Conservation (phyloP, 2,329 filamentous ascomycete genomes). For the Conoideocrella luteorostrata region DNA sequence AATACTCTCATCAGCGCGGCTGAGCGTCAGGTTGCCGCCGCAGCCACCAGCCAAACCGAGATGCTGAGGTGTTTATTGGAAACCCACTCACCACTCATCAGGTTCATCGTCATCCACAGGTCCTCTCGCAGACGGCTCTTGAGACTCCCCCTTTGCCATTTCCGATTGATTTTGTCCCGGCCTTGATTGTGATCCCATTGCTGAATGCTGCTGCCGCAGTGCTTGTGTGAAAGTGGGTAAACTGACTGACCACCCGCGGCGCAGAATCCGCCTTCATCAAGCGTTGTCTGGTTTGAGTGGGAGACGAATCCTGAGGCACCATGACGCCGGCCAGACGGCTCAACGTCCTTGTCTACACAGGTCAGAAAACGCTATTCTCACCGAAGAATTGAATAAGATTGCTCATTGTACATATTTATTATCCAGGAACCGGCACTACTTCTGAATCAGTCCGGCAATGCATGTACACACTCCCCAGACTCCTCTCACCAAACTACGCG, state of each 20-base stretch:
- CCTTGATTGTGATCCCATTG: no score
- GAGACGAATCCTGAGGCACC: conserved; percentile 10
- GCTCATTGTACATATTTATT: conserved; percentile 9
- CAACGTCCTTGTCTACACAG: conserved; percentile 91
- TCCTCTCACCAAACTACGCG: conserved; percentile 86
- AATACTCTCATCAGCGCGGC: conserved; percentile 6
- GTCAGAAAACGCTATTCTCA: conserved; percentile 50
- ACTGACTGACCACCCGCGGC: conserved; percentile 1
- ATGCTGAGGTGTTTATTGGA: background rate
- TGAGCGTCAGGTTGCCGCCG: conserved; percentile 22
- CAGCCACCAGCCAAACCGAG: no score
- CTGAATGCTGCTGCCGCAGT: background rate
- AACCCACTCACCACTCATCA: conserved; percentile 74
- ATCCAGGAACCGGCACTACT: conserved; percentile 73
- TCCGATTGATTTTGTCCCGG: background rate
- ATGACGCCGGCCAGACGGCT: conserved; percentile 68
- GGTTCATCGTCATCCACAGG: conserved; percentile 63
- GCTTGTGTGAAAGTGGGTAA: conserved; percentile 5
- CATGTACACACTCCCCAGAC: conserved; percentile 75
- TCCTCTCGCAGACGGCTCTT: conserved; percentile 30
- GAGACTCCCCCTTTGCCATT: conserved; percentile 48
- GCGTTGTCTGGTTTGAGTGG: no score
- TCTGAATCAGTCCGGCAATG: conserved; percentile 85
- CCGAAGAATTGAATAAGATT: background rate
- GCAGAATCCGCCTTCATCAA: background rate